A percentile compares a stretch with the other conserved stretches of the same genome.
Conservation (phyloP, 2,329 filamentous ascomycete genomes). For the Byssochlamys sp. region DNA sequence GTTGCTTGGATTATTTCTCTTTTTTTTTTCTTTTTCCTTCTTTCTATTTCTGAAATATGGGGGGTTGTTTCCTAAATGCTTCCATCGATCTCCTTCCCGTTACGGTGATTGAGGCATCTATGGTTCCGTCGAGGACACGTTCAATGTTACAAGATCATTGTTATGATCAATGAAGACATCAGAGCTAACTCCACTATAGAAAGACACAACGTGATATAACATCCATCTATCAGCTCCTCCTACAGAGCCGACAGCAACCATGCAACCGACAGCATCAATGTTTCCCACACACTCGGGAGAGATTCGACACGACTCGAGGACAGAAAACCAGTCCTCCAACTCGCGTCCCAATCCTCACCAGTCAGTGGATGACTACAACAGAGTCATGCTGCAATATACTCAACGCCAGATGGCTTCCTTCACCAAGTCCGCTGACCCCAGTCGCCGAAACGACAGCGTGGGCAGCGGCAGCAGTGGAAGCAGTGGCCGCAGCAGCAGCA, state of each 20-base stretch:
- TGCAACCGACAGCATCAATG: not conserved
- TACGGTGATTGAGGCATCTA: not conserved
- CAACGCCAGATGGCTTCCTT: slow-evolving; percentile 28
- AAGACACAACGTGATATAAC: not conserved
- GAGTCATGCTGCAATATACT: slow-evolving; percentile 30
- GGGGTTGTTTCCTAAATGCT: not conserved
- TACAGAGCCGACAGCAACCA: not conserved
- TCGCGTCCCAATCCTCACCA: slow-evolving; percentile 3
- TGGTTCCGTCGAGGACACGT: not conserved
- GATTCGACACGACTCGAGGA: not conserved
- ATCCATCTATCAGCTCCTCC: not conserved
- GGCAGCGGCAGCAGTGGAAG: slow-evolving; percentile 21
- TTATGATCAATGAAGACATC: not conserved
- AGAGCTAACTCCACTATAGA: not conserved
- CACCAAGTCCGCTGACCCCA: slow-evolving; percentile 14
- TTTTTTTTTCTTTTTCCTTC: too few species aligned
- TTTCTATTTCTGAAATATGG: too few species aligned
- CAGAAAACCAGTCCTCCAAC: not conserved
- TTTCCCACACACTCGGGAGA: not conserved
- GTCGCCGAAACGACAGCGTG: slow-evolving; percentile 7
- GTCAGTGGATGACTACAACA: slow-evolving; percentile 31
- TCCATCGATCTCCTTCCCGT: not conserved
- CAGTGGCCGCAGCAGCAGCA: slow-evolving; percentile 10
- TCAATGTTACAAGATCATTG: not conserved
- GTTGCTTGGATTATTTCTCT: not conserved